These are phyloP conservation scores for Clathrus columnatus DNA, from an alignment of 768 basidiomycete genomes.

Conservation along the genomic window DNA sequence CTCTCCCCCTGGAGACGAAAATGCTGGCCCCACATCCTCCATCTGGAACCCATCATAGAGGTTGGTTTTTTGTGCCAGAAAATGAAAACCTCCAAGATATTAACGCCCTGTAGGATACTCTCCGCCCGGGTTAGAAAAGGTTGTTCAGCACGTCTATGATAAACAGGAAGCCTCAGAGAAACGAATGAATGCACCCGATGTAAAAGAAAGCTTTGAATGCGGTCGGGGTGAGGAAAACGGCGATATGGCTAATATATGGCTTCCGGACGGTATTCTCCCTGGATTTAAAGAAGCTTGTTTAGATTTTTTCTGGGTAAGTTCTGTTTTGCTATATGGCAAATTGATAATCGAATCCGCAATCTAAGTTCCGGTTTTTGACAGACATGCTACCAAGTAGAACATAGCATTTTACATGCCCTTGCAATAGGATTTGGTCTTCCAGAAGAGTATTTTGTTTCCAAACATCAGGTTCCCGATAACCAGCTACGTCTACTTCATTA, in stretches of 20 bases:
- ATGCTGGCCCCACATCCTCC: conserved; percentile 37
- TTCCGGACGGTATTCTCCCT: conserved; percentile 41
- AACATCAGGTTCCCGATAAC: conserved; percentile 39
- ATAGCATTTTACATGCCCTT: conserved; percentile 39
- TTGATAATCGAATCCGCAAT: background rate
- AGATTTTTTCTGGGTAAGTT: conserved; percentile 36
- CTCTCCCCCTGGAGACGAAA: conserved; percentile 30
- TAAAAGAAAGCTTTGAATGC: conserved; percentile 50
- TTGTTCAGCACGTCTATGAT: conserved; percentile 30
- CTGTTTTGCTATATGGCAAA: conserved; percentile 5
- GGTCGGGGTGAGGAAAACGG: conserved; percentile 37
- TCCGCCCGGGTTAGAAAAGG: conserved; percentile 35
- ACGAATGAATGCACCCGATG: conserved; percentile 27
- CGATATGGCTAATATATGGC: conserved; percentile 49
- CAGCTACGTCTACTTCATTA: conserved; percentile 53
- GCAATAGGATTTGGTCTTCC: conserved; percentile 39
- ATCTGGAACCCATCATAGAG: conserved; percentile 38
- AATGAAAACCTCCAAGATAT: too few relatives aligned
- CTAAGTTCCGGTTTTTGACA: conserved; percentile 10
- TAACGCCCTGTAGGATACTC: conserved; percentile 24
- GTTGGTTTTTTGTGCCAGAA: conserved; percentile 18
- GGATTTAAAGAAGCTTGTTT: conserved; percentile 45
- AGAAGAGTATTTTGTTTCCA: conserved; percentile 34
- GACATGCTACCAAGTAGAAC: conserved; percentile 35
- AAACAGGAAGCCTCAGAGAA: conserved; percentile 20